Evolutionary conservation across 257 asterid genomes (phyloP).

Genomic region (Orobanche coerulescens): DNA sequence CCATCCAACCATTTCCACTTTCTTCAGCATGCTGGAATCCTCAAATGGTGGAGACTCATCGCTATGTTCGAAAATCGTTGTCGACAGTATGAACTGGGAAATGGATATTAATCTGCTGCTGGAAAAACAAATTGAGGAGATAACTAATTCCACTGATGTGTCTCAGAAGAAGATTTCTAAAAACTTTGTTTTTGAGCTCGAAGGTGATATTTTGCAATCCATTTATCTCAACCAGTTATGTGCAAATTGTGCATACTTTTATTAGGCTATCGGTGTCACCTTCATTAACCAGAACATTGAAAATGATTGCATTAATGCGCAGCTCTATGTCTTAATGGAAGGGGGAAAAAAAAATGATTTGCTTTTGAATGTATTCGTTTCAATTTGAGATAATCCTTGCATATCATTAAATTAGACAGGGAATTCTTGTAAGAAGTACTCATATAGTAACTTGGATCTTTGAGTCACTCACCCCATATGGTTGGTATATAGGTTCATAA

Average conservation of each 20-base stretch:
- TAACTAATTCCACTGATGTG: slow-evolving; percentile 32
- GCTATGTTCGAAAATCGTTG: slow-evolving; percentile 18
- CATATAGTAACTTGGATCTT: neutral
- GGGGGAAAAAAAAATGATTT: neutral
- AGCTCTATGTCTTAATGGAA: neutral
- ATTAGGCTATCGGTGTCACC: slow-evolving; percentile 10
- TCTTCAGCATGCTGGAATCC: slow-evolving; percentile 33
- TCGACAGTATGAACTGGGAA: slow-evolving; percentile 35
- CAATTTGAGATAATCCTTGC: slow-evolving; percentile 3
- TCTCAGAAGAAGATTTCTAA: slow-evolving; percentile 14
- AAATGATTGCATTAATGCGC: neutral
- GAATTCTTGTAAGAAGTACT: slow-evolving; percentile 6
- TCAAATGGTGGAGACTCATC: slow-evolving; percentile 22
- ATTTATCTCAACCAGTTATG: neutral
- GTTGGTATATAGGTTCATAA: neutral
- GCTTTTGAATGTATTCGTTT: neutral
- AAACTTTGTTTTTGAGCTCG: slow-evolving; percentile 14
- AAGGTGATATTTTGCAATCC: slow-evolving; percentile 30
- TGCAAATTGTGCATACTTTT: neutral
- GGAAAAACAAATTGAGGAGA: slow-evolving; percentile 42
- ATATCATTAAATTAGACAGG: neutral
- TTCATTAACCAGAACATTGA: slow-evolving; percentile 10
- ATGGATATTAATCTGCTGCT: slow-evolving; percentile 38
- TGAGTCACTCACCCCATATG: neutral
- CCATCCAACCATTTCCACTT: slow-evolving; percentile 48